Conservation (phyloP, 2,329 filamentous ascomycete species). For the Ploettnerulaceae sp. region DNA sequence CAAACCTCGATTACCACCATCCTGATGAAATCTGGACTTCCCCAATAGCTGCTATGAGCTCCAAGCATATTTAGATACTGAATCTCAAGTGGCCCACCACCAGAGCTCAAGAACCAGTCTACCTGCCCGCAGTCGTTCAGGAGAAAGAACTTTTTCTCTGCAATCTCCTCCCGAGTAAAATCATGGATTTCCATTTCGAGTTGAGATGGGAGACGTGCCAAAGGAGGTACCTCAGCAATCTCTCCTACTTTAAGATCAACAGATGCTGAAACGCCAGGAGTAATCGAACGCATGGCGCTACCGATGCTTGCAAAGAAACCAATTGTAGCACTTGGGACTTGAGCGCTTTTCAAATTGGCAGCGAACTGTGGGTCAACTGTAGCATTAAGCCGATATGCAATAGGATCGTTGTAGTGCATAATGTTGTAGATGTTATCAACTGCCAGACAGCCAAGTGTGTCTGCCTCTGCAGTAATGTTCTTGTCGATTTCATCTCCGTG, state of each 20-base stretch:
- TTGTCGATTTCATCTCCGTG: conserved; percentile 50
- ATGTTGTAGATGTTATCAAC: conserved; percentile 98
- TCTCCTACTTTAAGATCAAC: conserved; percentile 38
- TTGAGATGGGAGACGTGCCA: conserved; percentile 52
- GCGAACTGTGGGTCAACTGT: conserved; percentile 81
- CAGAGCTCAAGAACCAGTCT: conserved; percentile 80
- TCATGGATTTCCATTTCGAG: conserved; percentile 95
- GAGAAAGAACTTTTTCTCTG: conserved; percentile 79
- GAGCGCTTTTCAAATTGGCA: conserved; percentile 67
- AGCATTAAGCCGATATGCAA: conserved; percentile 88
- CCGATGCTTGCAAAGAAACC: conserved; percentile 62
- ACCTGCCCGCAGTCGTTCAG: conserved; percentile 97
- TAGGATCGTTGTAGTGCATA: conserved; percentile 64
- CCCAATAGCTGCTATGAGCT: conserved; percentile 94
- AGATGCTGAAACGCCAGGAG: conserved; percentile 44
- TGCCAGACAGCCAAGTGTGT: conserved; percentile 82
- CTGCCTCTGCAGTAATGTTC: conserved; percentile 69
- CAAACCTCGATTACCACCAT: conserved; percentile 88
- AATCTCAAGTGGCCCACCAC: conserved; percentile 83
- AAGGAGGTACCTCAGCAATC: conserved; percentile 30
- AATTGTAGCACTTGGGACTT: conserved; percentile 68
- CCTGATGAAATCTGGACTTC: conserved; percentile 78
- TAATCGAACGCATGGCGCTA: conserved; percentile 56
- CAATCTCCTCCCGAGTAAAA: conserved; percentile 86
- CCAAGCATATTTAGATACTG: conserved; percentile 97